phyloP scores from a whole-genome alignment of 2,329 filamentous ascomycete genomes.

The Zasmidium cellare region DNA sequence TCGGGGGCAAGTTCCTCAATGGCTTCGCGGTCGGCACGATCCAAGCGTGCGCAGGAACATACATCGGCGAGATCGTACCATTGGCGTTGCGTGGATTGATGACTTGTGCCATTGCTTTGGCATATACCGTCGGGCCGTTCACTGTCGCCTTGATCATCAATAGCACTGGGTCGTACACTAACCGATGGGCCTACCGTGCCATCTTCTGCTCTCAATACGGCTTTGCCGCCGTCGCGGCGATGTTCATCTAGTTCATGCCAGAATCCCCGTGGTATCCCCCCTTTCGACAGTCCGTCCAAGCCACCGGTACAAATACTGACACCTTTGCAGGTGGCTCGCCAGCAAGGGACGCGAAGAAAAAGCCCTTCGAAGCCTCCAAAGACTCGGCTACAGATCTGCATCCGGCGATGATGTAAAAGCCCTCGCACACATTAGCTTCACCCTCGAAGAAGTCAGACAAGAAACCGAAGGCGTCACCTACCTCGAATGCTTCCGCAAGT shows the following conservation, averaged over 20 bases:
- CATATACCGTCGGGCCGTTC: conserved; percentile 44
- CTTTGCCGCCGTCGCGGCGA: conserved; percentile 37
- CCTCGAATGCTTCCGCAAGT: conserved; percentile 42
- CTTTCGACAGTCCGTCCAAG: background rate
- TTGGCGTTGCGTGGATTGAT: conserved; percentile 41
- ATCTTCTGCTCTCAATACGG: conserved; percentile 46
- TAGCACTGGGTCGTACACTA: conserved; percentile 37
- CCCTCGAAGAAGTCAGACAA: conserved; percentile 35
- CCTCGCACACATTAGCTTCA: conserved; percentile 30
- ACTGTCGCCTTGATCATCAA: conserved; percentile 28
- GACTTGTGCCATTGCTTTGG: conserved; percentile 41
- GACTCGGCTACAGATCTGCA: conserved; percentile 23
- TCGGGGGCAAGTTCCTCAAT: conserved; percentile 45
- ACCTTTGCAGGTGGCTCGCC: conserved; percentile 11
- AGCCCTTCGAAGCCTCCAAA: conserved; percentile 22
- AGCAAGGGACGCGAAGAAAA: conserved; percentile 11
- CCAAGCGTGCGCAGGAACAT: conserved; percentile 41
- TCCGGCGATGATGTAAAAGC: conserved; percentile 20
- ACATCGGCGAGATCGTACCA: conserved; percentile 42
- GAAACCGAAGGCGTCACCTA: conserved; percentile 43
- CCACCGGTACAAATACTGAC: no score
- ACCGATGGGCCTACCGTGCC: conserved; percentile 45
- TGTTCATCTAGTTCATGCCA: conserved; percentile 30
- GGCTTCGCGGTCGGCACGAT: conserved; percentile 44
- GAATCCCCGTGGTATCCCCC: conserved; percentile 14